Conservation (phyloP, 228 moss, liverwort and hornwort species). For the Sphagnum fallax region DNA sequence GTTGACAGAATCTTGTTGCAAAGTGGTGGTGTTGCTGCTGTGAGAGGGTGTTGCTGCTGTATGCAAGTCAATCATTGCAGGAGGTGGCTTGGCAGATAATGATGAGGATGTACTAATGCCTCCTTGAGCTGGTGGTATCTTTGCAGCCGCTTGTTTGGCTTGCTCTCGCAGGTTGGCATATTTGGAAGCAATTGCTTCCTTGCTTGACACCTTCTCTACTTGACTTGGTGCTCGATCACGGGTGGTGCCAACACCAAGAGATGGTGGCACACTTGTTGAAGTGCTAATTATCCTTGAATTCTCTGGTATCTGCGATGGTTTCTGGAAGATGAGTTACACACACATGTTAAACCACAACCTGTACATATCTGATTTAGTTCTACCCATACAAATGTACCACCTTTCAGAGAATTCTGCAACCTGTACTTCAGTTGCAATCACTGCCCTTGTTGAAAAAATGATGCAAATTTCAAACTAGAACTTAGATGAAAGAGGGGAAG, state of each 20-base stretch:
- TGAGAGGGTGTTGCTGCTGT: conserved; percentile 6
- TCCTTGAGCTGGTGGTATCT: too few species aligned
- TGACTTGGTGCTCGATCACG: conserved; percentile 21
- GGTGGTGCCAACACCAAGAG: conserved; percentile 26
- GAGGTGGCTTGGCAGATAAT: conserved; percentile 3
- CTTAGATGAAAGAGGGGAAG: too few species aligned
- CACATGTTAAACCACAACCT: too few species aligned
- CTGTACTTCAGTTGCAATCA: too few species aligned
- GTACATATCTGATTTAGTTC: too few species aligned
- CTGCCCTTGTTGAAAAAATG: too few species aligned
- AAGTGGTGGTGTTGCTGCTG: conserved; percentile 13
- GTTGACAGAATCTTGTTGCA: conserved; percentile 10
- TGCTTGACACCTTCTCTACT: conserved; percentile 22
- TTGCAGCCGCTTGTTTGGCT: conserved; percentile 9
- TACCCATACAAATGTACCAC: too few species aligned
- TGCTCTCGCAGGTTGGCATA: conserved; percentile 45
- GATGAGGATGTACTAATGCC: conserved; percentile 6
- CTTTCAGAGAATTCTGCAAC: too few species aligned
- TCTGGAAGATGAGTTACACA: too few species aligned
- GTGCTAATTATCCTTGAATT: too few species aligned
- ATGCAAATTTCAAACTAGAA: too few species aligned
- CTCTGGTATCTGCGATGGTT: too few species aligned
- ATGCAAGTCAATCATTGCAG: conserved; percentile 44
- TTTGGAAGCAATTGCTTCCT: conserved; percentile 77
- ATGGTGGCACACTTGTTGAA: conserved; percentile 8